Percentiles rank a stretch among this genome's conserved stretches.
These are phyloP conservation scores for Curvularia spicifera DNA, from an alignment of 2,329 filamentous ascomycete species.

Conservation along the genomic window DNA sequence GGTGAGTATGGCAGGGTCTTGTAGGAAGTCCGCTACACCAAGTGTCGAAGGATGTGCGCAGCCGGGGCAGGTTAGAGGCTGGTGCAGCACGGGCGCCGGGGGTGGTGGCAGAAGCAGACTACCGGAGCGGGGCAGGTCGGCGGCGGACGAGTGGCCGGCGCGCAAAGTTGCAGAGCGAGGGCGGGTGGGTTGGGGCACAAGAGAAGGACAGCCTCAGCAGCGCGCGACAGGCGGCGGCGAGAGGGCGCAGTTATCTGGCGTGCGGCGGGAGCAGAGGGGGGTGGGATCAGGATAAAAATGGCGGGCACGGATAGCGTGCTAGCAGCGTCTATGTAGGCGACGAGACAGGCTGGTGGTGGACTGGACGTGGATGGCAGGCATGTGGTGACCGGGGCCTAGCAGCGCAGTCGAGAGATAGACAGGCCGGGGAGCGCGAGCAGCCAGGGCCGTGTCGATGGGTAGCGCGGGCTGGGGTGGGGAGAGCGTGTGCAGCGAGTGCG, in stretches of 20 bases:
- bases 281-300: slow-evolving; percentile 30
- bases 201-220: neutral
- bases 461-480: neutral
- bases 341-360: neutral
- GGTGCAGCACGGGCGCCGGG: slow-evolving; percentile 31
- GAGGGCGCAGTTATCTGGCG: slow-evolving; percentile 16
- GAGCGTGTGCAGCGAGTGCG: neutral
- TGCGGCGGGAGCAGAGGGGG: slow-evolving; percentile 21
- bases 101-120: slow-evolving; percentile 1
- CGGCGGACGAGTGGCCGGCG: slow-evolving; percentile 1
- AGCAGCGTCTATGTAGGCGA: neutral
- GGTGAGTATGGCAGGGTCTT: slow-evolving; percentile 38
- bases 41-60: slow-evolving; percentile 43
- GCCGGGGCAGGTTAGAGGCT: slow-evolving; percentile 36
- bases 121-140: slow-evolving; percentile 9
- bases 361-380: neutral
- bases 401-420: neutral
- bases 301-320: slow-evolving; percentile 22
- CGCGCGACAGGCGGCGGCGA: neutral
- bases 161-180: slow-evolving; percentile 4
- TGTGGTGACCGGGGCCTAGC: neutral
- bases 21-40: slow-evolving; percentile 45
- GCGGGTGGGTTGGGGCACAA: neutral
- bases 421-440: neutral
- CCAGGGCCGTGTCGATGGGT: no score